Conservation (phyloP, 805 yeast genomes). For the Tanozyma kutaoensis region DNA sequence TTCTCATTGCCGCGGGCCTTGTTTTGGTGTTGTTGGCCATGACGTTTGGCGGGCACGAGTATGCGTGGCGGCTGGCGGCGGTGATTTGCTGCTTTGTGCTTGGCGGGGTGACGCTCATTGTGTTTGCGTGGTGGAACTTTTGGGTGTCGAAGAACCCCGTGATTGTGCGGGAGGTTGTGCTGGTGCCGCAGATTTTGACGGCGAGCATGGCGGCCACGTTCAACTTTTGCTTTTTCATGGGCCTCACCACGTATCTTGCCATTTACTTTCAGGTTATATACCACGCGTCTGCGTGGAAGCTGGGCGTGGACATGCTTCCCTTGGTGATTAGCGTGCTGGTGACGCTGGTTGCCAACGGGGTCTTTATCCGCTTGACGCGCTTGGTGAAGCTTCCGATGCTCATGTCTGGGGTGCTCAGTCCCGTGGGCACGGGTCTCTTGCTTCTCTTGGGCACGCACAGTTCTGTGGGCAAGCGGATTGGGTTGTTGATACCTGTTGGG, state of each 20-base stretch:
- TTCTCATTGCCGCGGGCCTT: constrained; percentile 26
- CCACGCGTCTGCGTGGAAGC: constrained; percentile 24
- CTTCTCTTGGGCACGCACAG: constrained; percentile 27
- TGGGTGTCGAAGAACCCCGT: constrained; percentile 31
- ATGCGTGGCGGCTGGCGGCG: constrained; percentile 41
- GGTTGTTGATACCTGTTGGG: constrained; percentile 34
- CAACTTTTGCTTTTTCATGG: constrained; percentile 21
- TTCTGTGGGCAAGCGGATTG: constrained; percentile 21
- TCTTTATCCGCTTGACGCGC: constrained; percentile 8
- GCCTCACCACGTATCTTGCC: constrained; percentile 19
- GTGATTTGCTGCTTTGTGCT: constrained; percentile 35
- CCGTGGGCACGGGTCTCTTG: constrained; percentile 32
- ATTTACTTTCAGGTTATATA: constrained; percentile 37
- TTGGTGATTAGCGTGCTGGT: constrained; percentile 27
- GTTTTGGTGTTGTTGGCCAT: constrained; percentile 35
- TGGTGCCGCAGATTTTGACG: constrained; percentile 5
- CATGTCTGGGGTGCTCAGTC: constrained; percentile 17
- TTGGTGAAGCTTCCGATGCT: constrained; percentile 28
- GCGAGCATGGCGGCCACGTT: constrained; percentile 6
- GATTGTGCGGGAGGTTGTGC: constrained; percentile 27
- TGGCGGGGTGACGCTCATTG: constrained; percentile 24
- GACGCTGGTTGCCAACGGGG: constrained; percentile 1
- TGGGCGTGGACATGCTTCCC: constrained; percentile 35
- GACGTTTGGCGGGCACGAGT: constrained; percentile 40
- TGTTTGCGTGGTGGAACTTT: constrained; percentile 28